Evolutionary conservation across 371 early-diverging fungal genomes (phyloP), one percentile per base, ranked within the genome.

Genomic region (Mortierella sp.): DNA sequence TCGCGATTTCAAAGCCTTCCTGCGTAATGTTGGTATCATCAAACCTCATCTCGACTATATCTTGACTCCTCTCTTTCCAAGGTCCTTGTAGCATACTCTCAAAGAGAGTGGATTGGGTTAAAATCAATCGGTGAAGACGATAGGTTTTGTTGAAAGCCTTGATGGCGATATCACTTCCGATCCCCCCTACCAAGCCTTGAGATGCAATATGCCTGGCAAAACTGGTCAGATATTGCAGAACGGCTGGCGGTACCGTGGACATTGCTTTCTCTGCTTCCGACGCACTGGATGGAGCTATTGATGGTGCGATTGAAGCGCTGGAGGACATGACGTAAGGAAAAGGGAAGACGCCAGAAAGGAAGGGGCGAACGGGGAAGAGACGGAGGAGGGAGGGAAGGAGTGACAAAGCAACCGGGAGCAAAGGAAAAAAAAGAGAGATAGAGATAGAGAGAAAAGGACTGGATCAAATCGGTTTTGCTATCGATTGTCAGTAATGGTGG

Each of bases 91-190:
- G 52, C 39, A 88, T 68, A 10, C 79, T 52, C 7, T 81, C 82
- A 52, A 88, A 89, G 43, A 87, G 88, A 0, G 81, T 79, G 38
- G 86, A 85, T 57, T 88, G 89, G 42, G 82, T 83, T 31, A 89
- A 61, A 5, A 89, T 67, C 0, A 89, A 67, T 9, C 86, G 81
- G 59, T 89, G 89, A 1, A 89, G 81, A 13, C 63, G 72, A 62
- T 89, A 89, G 4, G 70, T 67, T 55, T 83, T 82, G 31, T 71
- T 67, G 82, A 86, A 89, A 8, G 81, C 84, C 31, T 52, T 53
- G 13, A 89, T 80, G 0, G 71, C 62, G 8, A 89, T 72, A 47
- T 89, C 89, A 55, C 86, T 84, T 24, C 86, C 89, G 18, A 82
- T 60, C 18, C 88, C 88, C 4, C 85, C 80, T 5, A 80, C 50